These are phyloP conservation scores for Exophiala viscosa DNA, from an alignment of 2,329 filamentous ascomycete genomes.

Conservation along the genomic window DNA sequence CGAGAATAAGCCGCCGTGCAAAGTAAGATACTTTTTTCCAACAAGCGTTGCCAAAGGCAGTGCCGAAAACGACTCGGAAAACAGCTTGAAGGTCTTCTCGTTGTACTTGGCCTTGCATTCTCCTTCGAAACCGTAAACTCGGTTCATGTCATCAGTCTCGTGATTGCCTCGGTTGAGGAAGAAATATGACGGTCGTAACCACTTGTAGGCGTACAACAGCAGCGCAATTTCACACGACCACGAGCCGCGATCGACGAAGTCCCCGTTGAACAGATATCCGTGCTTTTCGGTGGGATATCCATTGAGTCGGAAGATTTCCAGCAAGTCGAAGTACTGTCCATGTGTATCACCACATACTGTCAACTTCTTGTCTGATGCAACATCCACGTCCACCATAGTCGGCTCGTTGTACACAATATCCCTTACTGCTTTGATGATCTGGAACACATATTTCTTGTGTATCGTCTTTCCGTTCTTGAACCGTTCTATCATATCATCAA, in stretches of 20 bases:
- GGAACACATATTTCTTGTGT: constrained; percentile 93
- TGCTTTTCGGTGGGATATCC: constrained; percentile 81
- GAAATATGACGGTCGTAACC: constrained; percentile 80
- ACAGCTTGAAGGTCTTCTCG: constrained; percentile 91
- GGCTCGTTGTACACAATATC: constrained; percentile 87
- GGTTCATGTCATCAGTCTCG: constrained; percentile 99
- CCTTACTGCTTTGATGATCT: constrained; percentile 87
- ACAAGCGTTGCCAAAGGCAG: constrained; percentile 88
- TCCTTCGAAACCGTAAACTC: constrained; percentile 95
- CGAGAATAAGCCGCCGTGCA: constrained; percentile 30
- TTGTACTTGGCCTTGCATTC: constrained; percentile 99
- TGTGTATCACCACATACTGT: constrained; percentile 98
- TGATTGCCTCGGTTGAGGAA: constrained; percentile 98
- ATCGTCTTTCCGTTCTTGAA: constrained; percentile 97
- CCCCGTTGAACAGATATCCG: constrained; percentile 95
- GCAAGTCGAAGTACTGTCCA: constrained; percentile 94
- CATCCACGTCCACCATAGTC: constrained; percentile 92
- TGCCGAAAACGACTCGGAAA: constrained; percentile 96
- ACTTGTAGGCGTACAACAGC: constrained; percentile 93
- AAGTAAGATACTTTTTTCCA: constrained; percentile 46
- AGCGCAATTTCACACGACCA: constrained; percentile 98
- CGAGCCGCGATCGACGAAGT: constrained; percentile 95
- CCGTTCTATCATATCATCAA: constrained; percentile 92
- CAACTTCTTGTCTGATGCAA: constrained; percentile 71
- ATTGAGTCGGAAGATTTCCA: constrained; percentile 92